phyloP scores from a whole-genome alignment of 768 basidiomycete genomes.

The Strobilomyces dryophilus region DNA sequence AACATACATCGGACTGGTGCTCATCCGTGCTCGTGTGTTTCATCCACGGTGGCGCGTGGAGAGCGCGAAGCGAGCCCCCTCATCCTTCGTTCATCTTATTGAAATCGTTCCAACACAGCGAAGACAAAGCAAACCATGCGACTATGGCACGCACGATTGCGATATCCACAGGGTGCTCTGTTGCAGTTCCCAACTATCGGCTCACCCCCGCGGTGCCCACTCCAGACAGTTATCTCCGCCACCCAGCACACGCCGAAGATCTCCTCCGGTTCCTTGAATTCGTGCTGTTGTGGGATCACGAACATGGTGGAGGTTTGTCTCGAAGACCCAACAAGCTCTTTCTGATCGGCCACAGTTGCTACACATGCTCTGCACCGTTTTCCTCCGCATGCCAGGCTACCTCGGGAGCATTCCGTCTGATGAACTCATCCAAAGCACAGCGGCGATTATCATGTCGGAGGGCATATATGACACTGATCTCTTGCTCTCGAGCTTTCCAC shows the following conservation, averaged over 20 bases:
- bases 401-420: constrained; percentile 38
- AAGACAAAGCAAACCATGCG: constrained; percentile 64
- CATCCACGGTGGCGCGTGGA: constrained; percentile 84
- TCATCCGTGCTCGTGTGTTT: constrained; percentile 58
- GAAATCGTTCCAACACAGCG: constrained; percentile 39
- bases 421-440: constrained; percentile 41
- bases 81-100: neutral
- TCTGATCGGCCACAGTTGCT: constrained; percentile 77
- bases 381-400: constrained; percentile 45
- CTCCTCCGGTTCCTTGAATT: constrained; percentile 58
- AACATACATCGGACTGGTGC: neutral
- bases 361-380: constrained; percentile 71
- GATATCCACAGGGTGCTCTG: constrained; percentile 45
- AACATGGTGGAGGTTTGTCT: constrained; percentile 13
- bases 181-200: constrained; percentile 76
- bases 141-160: constrained; percentile 52
- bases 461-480: constrained; percentile 75
- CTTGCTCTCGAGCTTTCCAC: constrained; percentile 59
- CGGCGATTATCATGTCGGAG: constrained; percentile 62
- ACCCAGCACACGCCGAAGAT: constrained; percentile 72
- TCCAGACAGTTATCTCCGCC: constrained; percentile 39
- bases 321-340: constrained; percentile 45
- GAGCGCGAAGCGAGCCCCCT: constrained; percentile 46
- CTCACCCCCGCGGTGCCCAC: constrained; percentile 49
- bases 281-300: constrained; percentile 41